A percentile compares a stretch with the other conserved stretches of the same genome.
Conservation (phyloP, 805 yeast genomes). For the Lipomyces chichibuensis region DNA sequence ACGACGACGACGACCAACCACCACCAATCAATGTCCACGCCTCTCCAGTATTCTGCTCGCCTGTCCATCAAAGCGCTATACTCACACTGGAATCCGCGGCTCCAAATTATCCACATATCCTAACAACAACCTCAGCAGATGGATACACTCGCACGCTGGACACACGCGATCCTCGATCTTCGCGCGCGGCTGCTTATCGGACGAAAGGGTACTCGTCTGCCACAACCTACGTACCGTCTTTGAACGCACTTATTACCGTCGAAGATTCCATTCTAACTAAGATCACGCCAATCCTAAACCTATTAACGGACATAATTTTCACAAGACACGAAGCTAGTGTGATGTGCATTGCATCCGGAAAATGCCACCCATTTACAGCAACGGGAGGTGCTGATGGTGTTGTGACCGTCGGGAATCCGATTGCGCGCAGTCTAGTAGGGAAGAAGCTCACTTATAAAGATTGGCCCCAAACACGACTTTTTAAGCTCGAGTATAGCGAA, state of each 20-base stretch:
- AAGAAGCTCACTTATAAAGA: constrained; percentile 6
- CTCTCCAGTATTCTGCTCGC: constrained; percentile 18
- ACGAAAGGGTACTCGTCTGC: constrained; percentile 8
- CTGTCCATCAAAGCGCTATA: constrained; percentile 18
- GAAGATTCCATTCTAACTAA: constrained; percentile 13
- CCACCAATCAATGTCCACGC: not conserved
- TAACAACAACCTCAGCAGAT: constrained; percentile 27
- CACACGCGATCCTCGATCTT: constrained; percentile 19
- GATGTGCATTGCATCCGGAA: constrained; percentile 22
- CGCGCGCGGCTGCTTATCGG: constrained; percentile 15
- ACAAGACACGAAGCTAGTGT: constrained; percentile 23
- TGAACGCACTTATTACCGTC: constrained; percentile 7
- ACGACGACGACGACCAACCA: not conserved
- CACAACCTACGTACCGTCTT: not conserved
- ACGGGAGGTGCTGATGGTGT: constrained; percentile 34
- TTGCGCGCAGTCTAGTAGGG: constrained; percentile 13
- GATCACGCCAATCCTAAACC: not conserved
- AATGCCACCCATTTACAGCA: constrained; percentile 30
- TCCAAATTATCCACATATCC: constrained; percentile 8
- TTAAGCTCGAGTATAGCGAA: constrained; percentile 9
- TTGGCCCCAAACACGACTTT: constrained; percentile 23
- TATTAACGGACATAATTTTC: not conserved
- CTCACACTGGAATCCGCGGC: constrained; percentile 4
- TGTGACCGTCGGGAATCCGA: constrained; percentile 24
- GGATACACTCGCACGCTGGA: constrained; percentile 24